Evolutionary conservation across 352 stramenopile species (phyloP), one percentile per base, ranked within the genome.

Genomic region (Phytophthora boehmeriae): DNA sequence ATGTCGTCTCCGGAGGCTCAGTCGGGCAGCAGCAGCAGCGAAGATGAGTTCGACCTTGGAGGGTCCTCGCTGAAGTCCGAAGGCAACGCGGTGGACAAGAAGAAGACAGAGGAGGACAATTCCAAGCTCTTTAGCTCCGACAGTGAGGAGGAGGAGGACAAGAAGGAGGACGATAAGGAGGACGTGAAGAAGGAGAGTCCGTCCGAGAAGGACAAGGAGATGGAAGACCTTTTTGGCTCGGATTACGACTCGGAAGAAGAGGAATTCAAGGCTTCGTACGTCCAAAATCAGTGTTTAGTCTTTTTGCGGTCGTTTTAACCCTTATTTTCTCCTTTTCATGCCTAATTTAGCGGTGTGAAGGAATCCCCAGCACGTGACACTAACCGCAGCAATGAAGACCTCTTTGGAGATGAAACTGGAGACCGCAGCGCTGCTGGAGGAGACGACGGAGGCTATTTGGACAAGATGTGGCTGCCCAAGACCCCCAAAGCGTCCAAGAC

Each of bases 221-320:
- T 95, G 84, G 80, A 90, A 52, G 86, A 95, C n/a, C 75, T 95
- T 19, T 95, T 95, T 54, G 86, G 86, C 47, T 95, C 86, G 35
- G 86, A 95, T 59, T 95, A 95, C 64, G 86, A 95, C 67, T 95
- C 86, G 54, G 86, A 92, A 49, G 86, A 94, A 59, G 86, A 95
- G 47, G 86, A 95, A 54, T 93, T 95, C 73, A 93, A 95, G 63
- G 86, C 86, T 39, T 90, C 80, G 82, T 91, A 86, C 57, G 80
- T 76, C 13, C n/a, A n/a, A n/a, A n/a, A n/a, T n/a, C n/a, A n/a
- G 6, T 13, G 8, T 38, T 38, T 14, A 38, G 13, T 14, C 32
- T 38, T 8, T 8, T 8, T 14, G 32, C 8, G 1, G 32, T 11
- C 39, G 20, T 30, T 42, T 28, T 70, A 22, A 57, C n/a, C 8